These are phyloP conservation scores for Leucoagaricus sp. DNA, from an alignment of 1,284 basidiomycete genomes.

Conservation along the genomic window DNA sequence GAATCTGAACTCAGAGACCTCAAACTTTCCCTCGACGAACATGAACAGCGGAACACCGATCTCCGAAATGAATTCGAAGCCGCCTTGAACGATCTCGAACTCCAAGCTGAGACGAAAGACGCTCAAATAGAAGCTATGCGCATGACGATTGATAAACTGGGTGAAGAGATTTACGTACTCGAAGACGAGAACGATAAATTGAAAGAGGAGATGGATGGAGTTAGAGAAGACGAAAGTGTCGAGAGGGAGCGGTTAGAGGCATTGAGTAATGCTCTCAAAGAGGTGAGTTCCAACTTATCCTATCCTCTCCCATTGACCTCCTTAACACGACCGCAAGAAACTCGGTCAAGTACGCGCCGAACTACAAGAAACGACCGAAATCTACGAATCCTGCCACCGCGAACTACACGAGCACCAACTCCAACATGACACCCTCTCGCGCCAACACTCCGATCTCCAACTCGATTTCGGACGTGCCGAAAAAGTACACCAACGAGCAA, in stretches of 20 bases:
- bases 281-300: slow-evolving; percentile 44
- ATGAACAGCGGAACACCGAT: slow-evolving; percentile 70
- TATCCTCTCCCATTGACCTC: neutral
- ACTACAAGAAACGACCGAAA: slow-evolving; percentile 59
- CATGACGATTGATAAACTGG: slow-evolving; percentile 71
- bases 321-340: slow-evolving; percentile 51
- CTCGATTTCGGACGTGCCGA: slow-evolving; percentile 61
- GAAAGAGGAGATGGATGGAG: slow-evolving; percentile 48
- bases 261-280: slow-evolving; percentile 74
- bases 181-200: slow-evolving; percentile 61
- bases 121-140: slow-evolving; percentile 73
- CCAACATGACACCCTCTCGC: slow-evolving; percentile 75
- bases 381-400: slow-evolving; percentile 59
- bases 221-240: slow-evolving; percentile 56
- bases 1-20: slow-evolving; percentile 76
- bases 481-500: slow-evolving; percentile 54
- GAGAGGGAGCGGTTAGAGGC: slow-evolving; percentile 76
- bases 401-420: slow-evolving; percentile 63
- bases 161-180: slow-evolving; percentile 56
- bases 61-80: slow-evolving; percentile 74
- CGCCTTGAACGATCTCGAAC: slow-evolving; percentile 70
- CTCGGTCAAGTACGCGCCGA: slow-evolving; percentile 58
- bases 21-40: slow-evolving; percentile 68
- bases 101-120: slow-evolving; percentile 71
- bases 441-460: slow-evolving; percentile 76